Conservation (phyloP, 2,329 filamentous ascomycete genomes). For the Elsinoe ampelina region DNA sequence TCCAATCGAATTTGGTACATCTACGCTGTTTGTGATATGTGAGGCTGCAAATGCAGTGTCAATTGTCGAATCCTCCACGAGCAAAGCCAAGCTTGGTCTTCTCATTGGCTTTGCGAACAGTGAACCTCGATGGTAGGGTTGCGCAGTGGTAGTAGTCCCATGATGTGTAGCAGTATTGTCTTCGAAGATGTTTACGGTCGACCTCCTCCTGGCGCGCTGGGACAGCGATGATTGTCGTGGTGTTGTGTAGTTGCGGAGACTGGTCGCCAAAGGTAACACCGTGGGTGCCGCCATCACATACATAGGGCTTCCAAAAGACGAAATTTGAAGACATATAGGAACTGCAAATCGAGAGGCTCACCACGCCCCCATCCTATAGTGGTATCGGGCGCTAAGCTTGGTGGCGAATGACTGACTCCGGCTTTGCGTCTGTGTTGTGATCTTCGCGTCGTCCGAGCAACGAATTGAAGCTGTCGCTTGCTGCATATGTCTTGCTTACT, state of each 20-base stretch:
- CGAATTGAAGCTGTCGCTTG: neutral
- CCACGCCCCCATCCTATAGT: too few relatives aligned
- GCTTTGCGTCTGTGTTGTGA: neutral
- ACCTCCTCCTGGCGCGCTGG: constrained; percentile 13
- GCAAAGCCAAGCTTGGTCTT: constrained; percentile 6
- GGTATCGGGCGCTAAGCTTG: neutral
- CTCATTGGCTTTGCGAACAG: constrained; percentile 13
- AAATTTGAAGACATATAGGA: too few relatives aligned
- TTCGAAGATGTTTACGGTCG: constrained; percentile 25
- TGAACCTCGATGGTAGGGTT: constrained; percentile 12
- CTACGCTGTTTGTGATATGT: neutral
- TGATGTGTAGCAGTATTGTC: constrained; percentile 18
- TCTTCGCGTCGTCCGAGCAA: neutral
- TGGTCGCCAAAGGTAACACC: too few relatives aligned
- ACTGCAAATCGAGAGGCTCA: too few relatives aligned
- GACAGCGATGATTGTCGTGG: neutral
- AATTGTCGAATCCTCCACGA: constrained; percentile 13
- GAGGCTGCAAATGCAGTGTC: too few relatives aligned
- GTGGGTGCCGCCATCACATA: neutral
- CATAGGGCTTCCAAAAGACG: too few relatives aligned
- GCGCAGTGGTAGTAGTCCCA: constrained; percentile 13
- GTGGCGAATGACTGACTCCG: neutral
- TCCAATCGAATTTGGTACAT: neutral
- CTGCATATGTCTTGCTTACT: neutral
- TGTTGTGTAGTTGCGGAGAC: neutral